phyloP scores from a whole-genome alignment of 2,329 filamentous ascomycete species.

The Colletotrichum cereale region DNA sequence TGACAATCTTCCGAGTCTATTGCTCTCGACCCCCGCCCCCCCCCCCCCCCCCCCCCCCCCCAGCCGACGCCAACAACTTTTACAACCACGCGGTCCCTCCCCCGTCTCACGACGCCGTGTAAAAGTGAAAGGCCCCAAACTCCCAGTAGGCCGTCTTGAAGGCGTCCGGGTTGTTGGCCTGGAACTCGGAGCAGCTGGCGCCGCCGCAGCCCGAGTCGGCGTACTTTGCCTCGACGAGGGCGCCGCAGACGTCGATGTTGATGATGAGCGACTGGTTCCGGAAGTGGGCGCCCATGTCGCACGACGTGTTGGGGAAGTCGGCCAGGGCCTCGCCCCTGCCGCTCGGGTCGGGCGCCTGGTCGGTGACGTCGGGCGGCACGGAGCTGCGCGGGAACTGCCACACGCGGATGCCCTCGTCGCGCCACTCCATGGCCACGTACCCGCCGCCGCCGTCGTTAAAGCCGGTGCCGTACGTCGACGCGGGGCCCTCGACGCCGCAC shows the following conservation, averaged over 20 bases:
- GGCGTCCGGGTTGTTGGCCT: conserved; percentile 66
- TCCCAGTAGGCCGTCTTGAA: conserved; percentile 75
- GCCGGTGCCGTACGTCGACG: conserved; percentile 60
- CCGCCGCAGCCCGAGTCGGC: conserved; percentile 58
- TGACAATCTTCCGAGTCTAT: background rate
- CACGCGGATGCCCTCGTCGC: conserved; percentile 70
- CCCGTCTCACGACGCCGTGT: conserved; percentile 49
- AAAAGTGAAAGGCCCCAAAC: conserved; percentile 72
- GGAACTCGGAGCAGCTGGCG: conserved; percentile 67
- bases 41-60: no score
- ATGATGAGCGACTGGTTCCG: conserved; percentile 74
- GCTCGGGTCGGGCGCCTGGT: conserved; percentile 67
- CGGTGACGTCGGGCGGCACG: conserved; percentile 65
- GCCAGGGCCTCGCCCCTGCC: conserved; percentile 72
- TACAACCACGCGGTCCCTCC: no score
- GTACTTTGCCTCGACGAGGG: conserved; percentile 63
- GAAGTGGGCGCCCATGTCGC: conserved; percentile 71
- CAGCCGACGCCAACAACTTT: no score
- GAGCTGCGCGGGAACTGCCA: conserved; percentile 68
- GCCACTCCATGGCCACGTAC: conserved; percentile 72
- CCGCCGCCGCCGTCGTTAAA: conserved; percentile 69
- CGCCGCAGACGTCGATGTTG: conserved; percentile 75
- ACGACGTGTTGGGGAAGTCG: conserved; percentile 74
- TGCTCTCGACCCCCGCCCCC: background rate
- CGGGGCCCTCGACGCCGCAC: conserved; percentile 63